Evolutionary conservation across 495 filamentous ascomycete genomes (phyloP).

Genomic region (Tuber calosporum): DNA sequence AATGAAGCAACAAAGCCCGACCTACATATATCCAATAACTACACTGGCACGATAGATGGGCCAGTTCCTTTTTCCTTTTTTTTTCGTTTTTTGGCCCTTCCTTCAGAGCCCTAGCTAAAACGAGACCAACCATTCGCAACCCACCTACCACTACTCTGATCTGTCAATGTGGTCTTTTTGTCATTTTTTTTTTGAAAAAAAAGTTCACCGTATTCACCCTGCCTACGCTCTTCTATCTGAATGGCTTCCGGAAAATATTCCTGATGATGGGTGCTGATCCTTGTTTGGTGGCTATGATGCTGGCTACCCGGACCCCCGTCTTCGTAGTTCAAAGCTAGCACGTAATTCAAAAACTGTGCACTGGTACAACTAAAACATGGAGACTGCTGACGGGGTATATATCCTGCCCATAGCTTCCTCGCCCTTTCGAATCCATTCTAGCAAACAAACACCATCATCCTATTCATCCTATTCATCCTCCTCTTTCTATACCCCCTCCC

Average conservation of each 20-base stretch:
- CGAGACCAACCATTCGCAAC: background rate
- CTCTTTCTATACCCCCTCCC: background rate
- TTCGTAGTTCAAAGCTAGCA: background rate
- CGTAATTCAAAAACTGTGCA: background rate
- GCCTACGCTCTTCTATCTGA: background rate
- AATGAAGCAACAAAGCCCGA: background rate
- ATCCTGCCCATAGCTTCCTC: background rate
- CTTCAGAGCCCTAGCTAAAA: background rate
- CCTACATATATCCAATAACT: background rate
- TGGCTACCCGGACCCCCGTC: background rate
- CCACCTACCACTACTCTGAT: background rate
- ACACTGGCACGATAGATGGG: background rate
- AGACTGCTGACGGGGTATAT: background rate
- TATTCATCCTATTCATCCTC: background rate
- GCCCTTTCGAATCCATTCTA: background rate
- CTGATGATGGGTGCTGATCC: background rate
- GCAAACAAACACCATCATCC: background rate
- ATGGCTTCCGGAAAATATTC: background rate
- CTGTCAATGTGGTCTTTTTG: background rate
- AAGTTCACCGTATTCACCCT: background rate
- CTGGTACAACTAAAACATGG: background rate
- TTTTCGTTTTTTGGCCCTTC: background rate
- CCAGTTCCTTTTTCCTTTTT: background rate
- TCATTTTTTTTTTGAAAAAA: background rate
- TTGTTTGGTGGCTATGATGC: background rate